phyloP scores from a whole-genome alignment of 306 rosid genomes.

The Begonia fuchsioides region DNA sequence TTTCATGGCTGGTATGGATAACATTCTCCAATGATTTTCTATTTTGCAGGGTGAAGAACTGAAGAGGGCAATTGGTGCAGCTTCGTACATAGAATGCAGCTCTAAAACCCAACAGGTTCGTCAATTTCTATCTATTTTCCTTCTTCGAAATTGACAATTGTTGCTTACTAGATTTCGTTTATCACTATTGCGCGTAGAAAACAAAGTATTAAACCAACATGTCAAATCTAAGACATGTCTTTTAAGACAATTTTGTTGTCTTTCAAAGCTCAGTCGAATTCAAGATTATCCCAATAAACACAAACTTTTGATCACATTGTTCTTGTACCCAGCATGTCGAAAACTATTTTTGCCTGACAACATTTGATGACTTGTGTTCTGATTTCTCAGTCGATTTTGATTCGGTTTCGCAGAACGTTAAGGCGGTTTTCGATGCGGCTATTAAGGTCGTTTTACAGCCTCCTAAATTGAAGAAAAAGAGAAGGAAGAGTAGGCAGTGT shows the following conservation, averaged over 20 bases:
- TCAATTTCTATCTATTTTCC: background rate
- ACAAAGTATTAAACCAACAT: no score
- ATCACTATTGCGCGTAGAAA: background rate
- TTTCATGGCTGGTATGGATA: background rate
- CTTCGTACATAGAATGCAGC: constrained; percentile 84
- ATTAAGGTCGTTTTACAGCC: constrained; percentile 53
- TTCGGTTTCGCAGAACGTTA: constrained; percentile 29
- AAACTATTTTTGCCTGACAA: no score
- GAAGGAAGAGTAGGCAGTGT: constrained; percentile 25
- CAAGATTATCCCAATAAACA: no score
- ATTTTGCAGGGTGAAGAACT: constrained; percentile 75
- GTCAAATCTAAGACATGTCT: no score
- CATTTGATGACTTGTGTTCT: no score
- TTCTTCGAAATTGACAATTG: background rate
- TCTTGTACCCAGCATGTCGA: no score
- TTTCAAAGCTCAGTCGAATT: no score
- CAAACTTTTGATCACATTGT: no score
- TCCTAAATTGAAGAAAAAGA: constrained; percentile 30
- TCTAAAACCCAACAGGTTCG: constrained; percentile 87
- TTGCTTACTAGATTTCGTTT: constrained; percentile 4
- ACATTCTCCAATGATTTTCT: background rate
- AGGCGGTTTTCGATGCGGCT: constrained; percentile 56
- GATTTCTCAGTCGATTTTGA: no score
- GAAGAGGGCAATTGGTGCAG: constrained; percentile 86
- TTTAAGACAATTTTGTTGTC: no score